Evolutionary conservation across 192 early-diverging fungal species (phyloP).

Genomic region (Coemansia sp.): DNA sequence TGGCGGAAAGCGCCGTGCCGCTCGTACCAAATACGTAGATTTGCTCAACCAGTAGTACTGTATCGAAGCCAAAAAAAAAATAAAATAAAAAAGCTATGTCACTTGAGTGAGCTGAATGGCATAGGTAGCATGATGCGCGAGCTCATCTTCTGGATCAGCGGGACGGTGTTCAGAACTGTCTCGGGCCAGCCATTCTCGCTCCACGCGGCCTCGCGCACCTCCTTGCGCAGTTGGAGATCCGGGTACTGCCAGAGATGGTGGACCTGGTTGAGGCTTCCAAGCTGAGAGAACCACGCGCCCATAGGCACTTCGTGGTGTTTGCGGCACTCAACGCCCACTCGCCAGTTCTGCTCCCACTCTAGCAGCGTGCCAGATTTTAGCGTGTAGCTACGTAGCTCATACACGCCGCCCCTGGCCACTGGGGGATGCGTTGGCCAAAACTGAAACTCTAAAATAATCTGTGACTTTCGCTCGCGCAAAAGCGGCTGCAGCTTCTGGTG

Average conservation of each 20-base stretch:
- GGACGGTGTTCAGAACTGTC: conserved; percentile 87
- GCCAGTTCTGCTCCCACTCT: conserved; percentile 93
- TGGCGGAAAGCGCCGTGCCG: conserved; percentile 36
- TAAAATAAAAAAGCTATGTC: conserved; percentile 5
- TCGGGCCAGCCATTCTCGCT: conserved; percentile 91
- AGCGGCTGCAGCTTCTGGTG: conserved; percentile 66
- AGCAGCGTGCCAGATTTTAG: conserved; percentile 85
- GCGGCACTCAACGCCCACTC: conserved; percentile 82
- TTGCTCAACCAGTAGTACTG: conserved; percentile 41
- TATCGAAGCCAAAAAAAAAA: no score
- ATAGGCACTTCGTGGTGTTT: conserved; percentile 86
- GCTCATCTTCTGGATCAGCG: conserved; percentile 78
- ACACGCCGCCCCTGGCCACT: conserved; percentile 74
- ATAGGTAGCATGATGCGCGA: conserved; percentile 75
- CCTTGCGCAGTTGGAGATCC: conserved; percentile 84
- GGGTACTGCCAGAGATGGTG: conserved; percentile 93
- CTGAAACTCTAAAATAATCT: conserved; percentile 89
- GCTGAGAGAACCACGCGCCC: conserved; percentile 95
- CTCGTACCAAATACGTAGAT: conserved; percentile 56
- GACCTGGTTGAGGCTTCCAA: conserved; percentile 82
- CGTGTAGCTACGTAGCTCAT: conserved; percentile 87
- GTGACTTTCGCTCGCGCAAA: conserved; percentile 70
- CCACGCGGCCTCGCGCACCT: conserved; percentile 89
- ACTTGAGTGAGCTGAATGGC: conserved; percentile 74
- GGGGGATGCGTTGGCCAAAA: conserved; percentile 86